phyloP scores from a whole-genome alignment of 192 early-diverging fungal genomes.

The Mortierella antarctica region DNA sequence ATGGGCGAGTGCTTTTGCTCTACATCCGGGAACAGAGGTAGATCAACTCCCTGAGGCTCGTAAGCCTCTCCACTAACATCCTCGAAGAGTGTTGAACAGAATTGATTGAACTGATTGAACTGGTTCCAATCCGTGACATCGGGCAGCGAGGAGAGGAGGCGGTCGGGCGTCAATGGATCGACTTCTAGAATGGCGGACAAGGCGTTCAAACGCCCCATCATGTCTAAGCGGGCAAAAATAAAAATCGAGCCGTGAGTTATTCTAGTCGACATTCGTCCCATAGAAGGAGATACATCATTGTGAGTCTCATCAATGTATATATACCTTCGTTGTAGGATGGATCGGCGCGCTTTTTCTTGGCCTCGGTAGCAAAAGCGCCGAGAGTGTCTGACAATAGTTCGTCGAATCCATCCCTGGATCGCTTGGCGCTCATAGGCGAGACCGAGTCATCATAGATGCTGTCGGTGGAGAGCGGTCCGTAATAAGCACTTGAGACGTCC shows the following conservation, averaged over 20 bases:
- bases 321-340: slow-evolving; percentile 50
- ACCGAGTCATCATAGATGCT: slow-evolving; percentile 15
- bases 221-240: slow-evolving; percentile 18
- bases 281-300: neutral
- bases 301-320: neutral
- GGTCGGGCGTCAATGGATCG: slow-evolving; percentile 25
- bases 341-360: slow-evolving; percentile 49
- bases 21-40: slow-evolving; percentile 34
- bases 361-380: slow-evolving; percentile 41
- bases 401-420: slow-evolving; percentile 30
- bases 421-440: slow-evolving; percentile 22
- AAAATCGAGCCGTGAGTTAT: neutral
- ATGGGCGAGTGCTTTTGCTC: slow-evolving; percentile 24
- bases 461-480: slow-evolving; percentile 9
- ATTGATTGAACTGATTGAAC: slow-evolving; percentile 48
- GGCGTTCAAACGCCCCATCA: slow-evolving; percentile 39
- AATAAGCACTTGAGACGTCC: slow-evolving; percentile 20
- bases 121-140: slow-evolving; percentile 36
- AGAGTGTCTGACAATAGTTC: slow-evolving; percentile 45
- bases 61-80: slow-evolving; percentile 45
- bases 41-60: slow-evolving; percentile 25
- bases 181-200: slow-evolving; percentile 32
- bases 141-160: slow-evolving; percentile 17
- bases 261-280: neutral
- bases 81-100: slow-evolving; percentile 34